These are phyloP conservation scores for Annulohypoxylon stygium DNA, from an alignment of 495 filamentous ascomycete genomes.

Conservation along the genomic window DNA sequence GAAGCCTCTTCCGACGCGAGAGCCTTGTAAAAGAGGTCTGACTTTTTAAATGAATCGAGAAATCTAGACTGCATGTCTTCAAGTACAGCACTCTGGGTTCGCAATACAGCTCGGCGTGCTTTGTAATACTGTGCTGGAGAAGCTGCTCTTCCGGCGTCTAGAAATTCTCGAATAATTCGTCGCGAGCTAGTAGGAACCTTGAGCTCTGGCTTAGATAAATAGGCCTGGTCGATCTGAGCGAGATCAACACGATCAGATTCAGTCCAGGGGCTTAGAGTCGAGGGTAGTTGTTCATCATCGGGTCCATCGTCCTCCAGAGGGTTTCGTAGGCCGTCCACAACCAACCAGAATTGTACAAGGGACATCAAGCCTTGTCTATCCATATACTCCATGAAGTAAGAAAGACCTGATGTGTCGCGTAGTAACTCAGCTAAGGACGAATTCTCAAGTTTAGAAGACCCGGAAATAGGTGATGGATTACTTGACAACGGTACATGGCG, in stretches of 20 bases:
- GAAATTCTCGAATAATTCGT: slow-evolving; percentile 77
- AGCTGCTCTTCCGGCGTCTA: slow-evolving; percentile 80
- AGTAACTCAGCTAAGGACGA: slow-evolving; percentile 84
- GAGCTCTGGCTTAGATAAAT: slow-evolving; percentile 84
- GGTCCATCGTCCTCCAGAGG: slow-evolving; percentile 89
- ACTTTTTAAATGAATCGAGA: slow-evolving; percentile 88
- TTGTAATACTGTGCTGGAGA: slow-evolving; percentile 83
- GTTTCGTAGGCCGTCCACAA: slow-evolving; percentile 97
- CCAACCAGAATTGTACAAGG: slow-evolving; percentile 97
- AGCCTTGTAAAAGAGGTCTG: slow-evolving; percentile 95
- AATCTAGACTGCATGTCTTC: slow-evolving; percentile 84
- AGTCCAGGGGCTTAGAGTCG: slow-evolving; percentile 78
- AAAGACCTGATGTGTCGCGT: slow-evolving; percentile 87
- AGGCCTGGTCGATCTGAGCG: slow-evolving; percentile 88
- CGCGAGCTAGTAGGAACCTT: slow-evolving; percentile 78
- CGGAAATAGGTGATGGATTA: slow-evolving; percentile 51
- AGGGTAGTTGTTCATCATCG: slow-evolving; percentile 73
- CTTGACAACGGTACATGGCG: slow-evolving; percentile 54
- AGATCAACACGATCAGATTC: slow-evolving; percentile 88
- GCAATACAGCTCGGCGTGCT: slow-evolving; percentile 84
- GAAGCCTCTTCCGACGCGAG: slow-evolving; percentile 88
- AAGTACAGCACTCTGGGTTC: slow-evolving; percentile 83
- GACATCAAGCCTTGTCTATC: slow-evolving; percentile 88
- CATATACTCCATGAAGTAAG: slow-evolving; percentile 99
- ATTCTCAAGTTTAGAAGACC: slow-evolving; percentile 72